Conservation (phyloP, 805 yeast genomes). For the Zygosaccharomyces lentus region DNA sequence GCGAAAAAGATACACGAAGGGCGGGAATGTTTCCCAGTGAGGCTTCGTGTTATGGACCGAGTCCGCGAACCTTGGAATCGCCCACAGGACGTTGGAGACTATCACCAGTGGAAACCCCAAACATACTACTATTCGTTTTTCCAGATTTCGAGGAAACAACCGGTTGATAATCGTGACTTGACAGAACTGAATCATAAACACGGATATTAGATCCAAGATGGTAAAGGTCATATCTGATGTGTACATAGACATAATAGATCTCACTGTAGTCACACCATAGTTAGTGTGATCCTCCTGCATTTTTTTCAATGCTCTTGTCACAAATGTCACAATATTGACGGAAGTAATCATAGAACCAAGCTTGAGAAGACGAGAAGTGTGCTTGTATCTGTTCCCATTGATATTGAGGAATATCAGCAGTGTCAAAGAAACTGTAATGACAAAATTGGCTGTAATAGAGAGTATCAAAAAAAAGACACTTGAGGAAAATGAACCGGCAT, state of each 20-base stretch:
- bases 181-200: conserved; percentile 54
- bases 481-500: conserved; percentile 46
- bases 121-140: conserved; percentile 57
- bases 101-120: conserved; percentile 53
- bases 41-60: conserved; percentile 16
- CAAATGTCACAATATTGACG: conserved; percentile 48
- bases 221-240: conserved; percentile 45
- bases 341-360: conserved; percentile 51
- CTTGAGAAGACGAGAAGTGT: conserved; percentile 25
- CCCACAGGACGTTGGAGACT: conserved; percentile 66
- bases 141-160: conserved; percentile 61
- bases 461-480: conserved; percentile 60
- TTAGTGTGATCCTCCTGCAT: conserved; percentile 45
- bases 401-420: conserved; percentile 61
- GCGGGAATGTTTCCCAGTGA: conserved; percentile 57
- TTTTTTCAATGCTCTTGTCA: conserved; percentile 44
- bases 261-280: conserved; percentile 33
- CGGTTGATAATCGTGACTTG: conserved; percentile 72
- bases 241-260: conserved; percentile 34
- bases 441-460: conserved; percentile 59
- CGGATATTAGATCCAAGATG: conserved; percentile 54
- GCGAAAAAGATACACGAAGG: conserved; percentile 67
- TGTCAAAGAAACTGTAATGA: conserved; percentile 59
- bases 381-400: conserved; percentile 55
- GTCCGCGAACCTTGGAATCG: conserved; percentile 41